Percentiles rank a stretch among this genome's conserved stretches.
Conservation (phyloP, 495 filamentous ascomycete species). For the Lasiosphaeria ovina region DNA sequence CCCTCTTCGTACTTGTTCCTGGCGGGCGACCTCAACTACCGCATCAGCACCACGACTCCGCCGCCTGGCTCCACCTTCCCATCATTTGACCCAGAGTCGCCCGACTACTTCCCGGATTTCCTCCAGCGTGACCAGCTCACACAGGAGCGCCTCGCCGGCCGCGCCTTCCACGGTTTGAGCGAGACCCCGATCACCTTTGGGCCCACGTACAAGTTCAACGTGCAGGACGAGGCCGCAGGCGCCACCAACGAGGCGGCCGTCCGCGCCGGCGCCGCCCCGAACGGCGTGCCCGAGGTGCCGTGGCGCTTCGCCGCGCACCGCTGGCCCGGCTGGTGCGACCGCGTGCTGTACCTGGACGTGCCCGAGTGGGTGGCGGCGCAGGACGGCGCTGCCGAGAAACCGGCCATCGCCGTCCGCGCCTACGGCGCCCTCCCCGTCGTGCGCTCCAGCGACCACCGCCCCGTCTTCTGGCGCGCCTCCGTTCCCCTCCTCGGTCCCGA, state of each 20-base stretch:
- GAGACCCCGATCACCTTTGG: constrained; percentile 79
- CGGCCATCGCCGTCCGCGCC: constrained; percentile 46
- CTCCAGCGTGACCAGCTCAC: constrained; percentile 73
- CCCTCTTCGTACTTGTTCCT: constrained; percentile 77
- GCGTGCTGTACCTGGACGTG: constrained; percentile 74
- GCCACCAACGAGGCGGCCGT: constrained; percentile 21
- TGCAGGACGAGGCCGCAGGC: constrained; percentile 29
- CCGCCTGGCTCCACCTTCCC: constrained; percentile 52
- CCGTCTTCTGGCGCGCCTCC: constrained; percentile 65
- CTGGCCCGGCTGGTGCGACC: constrained; percentile 93
- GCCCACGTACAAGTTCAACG: constrained; percentile 81
- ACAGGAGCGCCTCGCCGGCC: constrained; percentile 60
- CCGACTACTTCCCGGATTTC: constrained; percentile 50
- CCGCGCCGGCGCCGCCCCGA: constrained; percentile 8
- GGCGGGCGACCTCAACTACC: constrained; percentile 92
- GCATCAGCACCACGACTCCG: constrained; percentile 65
- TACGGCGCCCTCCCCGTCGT: constrained; percentile 77
- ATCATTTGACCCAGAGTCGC: constrained; percentile 55
- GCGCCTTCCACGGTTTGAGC: constrained; percentile 69
- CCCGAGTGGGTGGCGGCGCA: constrained; percentile 45
- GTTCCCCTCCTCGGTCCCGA: constrained; percentile 51
- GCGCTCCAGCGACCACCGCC: constrained; percentile 77
- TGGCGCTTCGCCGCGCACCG: constrained; percentile 79
- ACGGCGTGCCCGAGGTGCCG: constrained; percentile 38
- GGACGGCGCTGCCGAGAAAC: constrained; percentile 15